Percentiles rank a stretch among this genome's conserved stretches.
phyloP scores from a whole-genome alignment of 371 early-diverging fungal genomes.

The Blakeslea trispora region DNA sequence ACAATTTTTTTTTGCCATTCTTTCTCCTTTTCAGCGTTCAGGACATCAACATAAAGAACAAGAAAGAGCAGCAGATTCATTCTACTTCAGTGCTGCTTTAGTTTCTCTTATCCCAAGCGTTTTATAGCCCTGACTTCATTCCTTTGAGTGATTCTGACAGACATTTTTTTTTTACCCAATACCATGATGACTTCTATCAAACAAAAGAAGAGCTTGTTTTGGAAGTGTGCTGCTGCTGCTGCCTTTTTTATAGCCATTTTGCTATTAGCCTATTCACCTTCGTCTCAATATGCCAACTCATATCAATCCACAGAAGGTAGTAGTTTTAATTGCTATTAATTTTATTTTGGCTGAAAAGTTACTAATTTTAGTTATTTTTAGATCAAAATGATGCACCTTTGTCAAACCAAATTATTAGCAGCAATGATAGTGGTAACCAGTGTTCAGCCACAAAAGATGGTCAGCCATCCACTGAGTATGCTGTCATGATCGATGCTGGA shows the following conservation, averaged over 20 bases:
- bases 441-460: slow-evolving; percentile 61
- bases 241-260: slow-evolving; percentile 12
- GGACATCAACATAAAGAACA: too few species aligned
- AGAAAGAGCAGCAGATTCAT: too few species aligned
- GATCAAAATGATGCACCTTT: slow-evolving; percentile 3
- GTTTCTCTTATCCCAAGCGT: too few species aligned
- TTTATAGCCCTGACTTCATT: too few species aligned
- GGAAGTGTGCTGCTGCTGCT: slow-evolving; percentile 18
- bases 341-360: not conserved
- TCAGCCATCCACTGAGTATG: slow-evolving; percentile 57
- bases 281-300: not conserved
- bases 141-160: not conserved
- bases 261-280: slow-evolving; percentile 16
- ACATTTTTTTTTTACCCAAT: not conserved
- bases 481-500: slow-evolving; percentile 90
- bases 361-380: slow-evolving; percentile 5
- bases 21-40: too few species aligned
- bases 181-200: slow-evolving; percentile 21
- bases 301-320: not conserved
- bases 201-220: slow-evolving; percentile 19
- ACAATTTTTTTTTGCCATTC: too few species aligned
- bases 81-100: too few species aligned
- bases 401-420: not conserved
- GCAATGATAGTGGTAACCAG: slow-evolving; percentile 14
- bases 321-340: too few species aligned